Base-by-base conservation (phyloP, 1,139 yeast species). In the Tardiomyces digboiensis region DNA sequence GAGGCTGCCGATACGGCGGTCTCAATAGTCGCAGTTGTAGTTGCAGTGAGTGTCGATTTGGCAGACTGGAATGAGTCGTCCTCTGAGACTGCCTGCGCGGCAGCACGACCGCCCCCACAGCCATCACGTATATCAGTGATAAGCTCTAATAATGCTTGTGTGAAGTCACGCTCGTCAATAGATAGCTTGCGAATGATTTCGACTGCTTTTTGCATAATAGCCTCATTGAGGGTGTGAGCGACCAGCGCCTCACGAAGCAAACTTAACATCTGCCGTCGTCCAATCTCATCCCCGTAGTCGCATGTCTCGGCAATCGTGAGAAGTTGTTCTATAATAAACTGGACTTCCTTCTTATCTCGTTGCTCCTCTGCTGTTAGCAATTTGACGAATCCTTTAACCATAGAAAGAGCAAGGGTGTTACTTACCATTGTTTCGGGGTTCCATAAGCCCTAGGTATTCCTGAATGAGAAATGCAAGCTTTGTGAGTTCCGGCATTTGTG, bases 241-340 rank as follows among this genome's bases (percentile, higher is more conserved):
- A 55, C 52, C 20, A 62, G 50, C 4, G 55, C 53, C 14, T 58
- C 57, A 63, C 96, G 76, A 16, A 88, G 72, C 4, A 83, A 75
- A 44, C 79, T 82, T 39, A 87, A 65, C 79, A 87, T 82, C 42
- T 80, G 78, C 59, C 95, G 74, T 58, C 97, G 76, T 6, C 97
- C 97, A 42, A 85, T 76, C 61, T 89, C 97, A 65, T 91, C 98
- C 52, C 89, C 82, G 56, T 78, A 87, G 60, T 91, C 98, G 58
- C 82, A 84, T 36, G 77, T 77, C 39, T 74, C 74, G 0, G 91
- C 81, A 36, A 87, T 75, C 7, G 70, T 64, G 37, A 91, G 62
- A 29, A 93, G 61, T 59, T 91, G 96, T 48, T 80, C 78, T 40
- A 87, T 74, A 41, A 88, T 77, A 56, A 82, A 89, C 52, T 86